A percentile compares a stretch with the other conserved stretches of the same genome.
These are phyloP conservation scores for Artemisia tridentata DNA, from an alignment of 129 eudicot genomes.

Conservation along the genomic window DNA sequence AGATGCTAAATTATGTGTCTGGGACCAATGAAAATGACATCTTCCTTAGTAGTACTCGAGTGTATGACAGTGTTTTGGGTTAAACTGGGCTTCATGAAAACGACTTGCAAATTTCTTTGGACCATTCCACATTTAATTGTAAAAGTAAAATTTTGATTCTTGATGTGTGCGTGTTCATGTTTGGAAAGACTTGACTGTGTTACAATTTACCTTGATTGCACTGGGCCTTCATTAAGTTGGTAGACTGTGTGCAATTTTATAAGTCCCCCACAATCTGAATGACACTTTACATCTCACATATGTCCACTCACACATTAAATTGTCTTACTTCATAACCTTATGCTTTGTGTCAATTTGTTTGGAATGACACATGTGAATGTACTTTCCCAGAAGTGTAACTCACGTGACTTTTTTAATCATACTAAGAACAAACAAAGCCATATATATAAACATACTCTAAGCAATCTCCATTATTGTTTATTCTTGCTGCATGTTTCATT, in stretches of 20 bases:
- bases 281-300: slow-evolving; percentile 29
- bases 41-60: not conserved
- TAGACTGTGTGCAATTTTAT: not conserved
- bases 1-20: not conserved
- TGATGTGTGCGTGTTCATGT: slow-evolving; percentile 1
- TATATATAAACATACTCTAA: slow-evolving; percentile 5
- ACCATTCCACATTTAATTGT: slow-evolving; percentile 6
- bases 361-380: slow-evolving; percentile 72
- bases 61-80: not conserved
- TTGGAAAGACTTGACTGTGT: slow-evolving; percentile 14
- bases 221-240: slow-evolving; percentile 13
- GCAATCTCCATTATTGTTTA: not conserved
- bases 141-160: slow-evolving; percentile 17
- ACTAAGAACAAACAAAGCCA: slow-evolving; percentile 23
- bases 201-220: slow-evolving; percentile 8
- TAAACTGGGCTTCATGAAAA: slow-evolving; percentile 29
- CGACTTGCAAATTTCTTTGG: slow-evolving; percentile 25
- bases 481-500: not conserved
- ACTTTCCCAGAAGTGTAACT: slow-evolving; percentile 61
- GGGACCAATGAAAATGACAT: slow-evolving; percentile 9
- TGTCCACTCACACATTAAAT: slow-evolving; percentile 22
- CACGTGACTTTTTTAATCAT: slow-evolving; percentile 55
- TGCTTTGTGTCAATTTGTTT: slow-evolving; percentile 44
- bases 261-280: slow-evolving; percentile 31
- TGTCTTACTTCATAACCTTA: slow-evolving; percentile 43